Conservation (phyloP, 148 eudicot species). For the Arctostaphylos glauca region DNA sequence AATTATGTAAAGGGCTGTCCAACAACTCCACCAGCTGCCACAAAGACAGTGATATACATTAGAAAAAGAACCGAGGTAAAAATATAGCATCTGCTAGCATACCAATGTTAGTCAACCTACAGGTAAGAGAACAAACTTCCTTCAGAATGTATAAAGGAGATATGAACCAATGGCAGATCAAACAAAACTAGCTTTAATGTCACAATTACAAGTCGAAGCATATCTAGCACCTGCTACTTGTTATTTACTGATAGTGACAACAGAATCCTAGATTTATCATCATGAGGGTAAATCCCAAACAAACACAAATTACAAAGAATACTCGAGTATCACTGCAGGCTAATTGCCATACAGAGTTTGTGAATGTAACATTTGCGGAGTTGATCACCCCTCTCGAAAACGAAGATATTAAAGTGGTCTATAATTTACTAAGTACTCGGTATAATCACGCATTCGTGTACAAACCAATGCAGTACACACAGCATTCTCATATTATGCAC, state of each 20-base stretch:
- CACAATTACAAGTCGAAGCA: neutral
- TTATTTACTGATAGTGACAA: neutral
- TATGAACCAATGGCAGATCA: neutral
- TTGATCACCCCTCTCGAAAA: too few relatives aligned
- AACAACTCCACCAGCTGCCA: constrained; percentile 87
- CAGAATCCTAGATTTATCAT: neutral
- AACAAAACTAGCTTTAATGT: neutral
- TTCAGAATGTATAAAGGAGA: neutral
- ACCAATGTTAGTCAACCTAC: neutral
- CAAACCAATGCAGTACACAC: neutral
- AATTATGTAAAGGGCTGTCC: constrained; percentile 77
- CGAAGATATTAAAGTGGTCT: too few relatives aligned
- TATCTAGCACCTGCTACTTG: neutral
- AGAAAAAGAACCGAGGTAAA: neutral
- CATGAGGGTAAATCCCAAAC: constrained; percentile 2
- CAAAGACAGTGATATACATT: constrained; percentile 11
- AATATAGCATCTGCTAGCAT: neutral
- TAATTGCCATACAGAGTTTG: neutral
- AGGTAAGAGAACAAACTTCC: neutral
- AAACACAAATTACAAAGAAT: neutral
- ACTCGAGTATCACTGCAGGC: neutral
- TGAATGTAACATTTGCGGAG: neutral
- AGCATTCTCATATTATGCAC: neutral
- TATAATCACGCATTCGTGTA: neutral
- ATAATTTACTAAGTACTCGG: too few relatives aligned